Conservation (phyloP, 192 early-diverging fungal genomes). For the Umbelopsis sp. region DNA sequence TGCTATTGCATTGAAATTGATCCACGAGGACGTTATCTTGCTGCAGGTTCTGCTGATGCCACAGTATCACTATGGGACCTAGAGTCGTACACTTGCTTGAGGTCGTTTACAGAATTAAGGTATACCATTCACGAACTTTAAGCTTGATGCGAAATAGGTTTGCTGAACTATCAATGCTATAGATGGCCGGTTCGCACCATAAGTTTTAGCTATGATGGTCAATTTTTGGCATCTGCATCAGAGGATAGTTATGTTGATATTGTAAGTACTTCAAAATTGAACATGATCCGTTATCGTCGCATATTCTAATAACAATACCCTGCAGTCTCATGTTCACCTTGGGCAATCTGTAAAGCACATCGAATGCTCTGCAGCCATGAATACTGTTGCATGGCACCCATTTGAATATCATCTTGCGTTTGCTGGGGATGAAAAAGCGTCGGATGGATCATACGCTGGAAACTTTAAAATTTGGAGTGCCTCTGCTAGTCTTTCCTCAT, state of each 20-base stretch:
- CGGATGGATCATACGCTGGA: slow-evolving; percentile 42
- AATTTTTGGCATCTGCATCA: slow-evolving; percentile 71
- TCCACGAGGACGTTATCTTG: slow-evolving; percentile 75
- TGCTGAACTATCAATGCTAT: neutral
- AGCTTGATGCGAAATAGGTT: neutral
- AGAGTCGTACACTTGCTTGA: slow-evolving; percentile 60
- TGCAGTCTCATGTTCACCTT: slow-evolving; percentile 70
- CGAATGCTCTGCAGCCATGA: slow-evolving; percentile 65
- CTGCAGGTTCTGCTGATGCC: slow-evolving; percentile 78
- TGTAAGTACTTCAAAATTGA: slow-evolving; percentile 47
- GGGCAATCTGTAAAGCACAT: slow-evolving; percentile 73
- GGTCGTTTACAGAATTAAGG: slow-evolving; percentile 70
- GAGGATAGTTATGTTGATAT: slow-evolving; percentile 82
- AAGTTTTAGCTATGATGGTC: slow-evolving; percentile 79
- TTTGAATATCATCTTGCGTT: slow-evolving; percentile 74
- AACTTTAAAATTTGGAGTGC: slow-evolving; percentile 51
- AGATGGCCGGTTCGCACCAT: slow-evolving; percentile 79
- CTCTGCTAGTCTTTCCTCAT: neutral
- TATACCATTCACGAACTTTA: slow-evolving; percentile 27
- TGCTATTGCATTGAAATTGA: slow-evolving; percentile 83
- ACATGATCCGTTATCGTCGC: neutral
- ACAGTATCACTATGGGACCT: slow-evolving; percentile 78
- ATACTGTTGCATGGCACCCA: slow-evolving; percentile 83
- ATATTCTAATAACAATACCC: neutral
- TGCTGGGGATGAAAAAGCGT: slow-evolving; percentile 67